Percentiles rank a stretch among this genome's conserved stretches.
Conservation (phyloP, 2,329 filamentous ascomycete genomes). For the Blumeriella jaapii region DNA sequence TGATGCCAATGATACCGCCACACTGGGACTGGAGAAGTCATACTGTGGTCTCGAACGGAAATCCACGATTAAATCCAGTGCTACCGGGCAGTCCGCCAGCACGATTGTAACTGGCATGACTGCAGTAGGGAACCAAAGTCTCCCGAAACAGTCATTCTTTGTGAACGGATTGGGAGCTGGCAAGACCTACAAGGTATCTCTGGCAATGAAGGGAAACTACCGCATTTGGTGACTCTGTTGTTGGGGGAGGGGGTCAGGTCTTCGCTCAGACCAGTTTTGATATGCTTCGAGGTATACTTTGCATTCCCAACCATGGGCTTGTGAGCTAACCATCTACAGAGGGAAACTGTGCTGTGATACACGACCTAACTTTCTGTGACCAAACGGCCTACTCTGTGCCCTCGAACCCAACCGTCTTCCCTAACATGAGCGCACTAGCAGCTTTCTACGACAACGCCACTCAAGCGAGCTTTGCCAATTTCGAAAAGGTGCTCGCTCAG, state of each 20-base stretch:
- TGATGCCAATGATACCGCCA: conserved; percentile 40
- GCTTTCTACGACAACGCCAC: conserved; percentile 72
- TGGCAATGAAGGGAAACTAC: conserved; percentile 53
- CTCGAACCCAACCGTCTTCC: conserved; percentile 54
- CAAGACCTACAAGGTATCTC: conserved; percentile 59
- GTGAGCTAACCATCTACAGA: conserved; percentile 33
- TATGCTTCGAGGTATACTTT: conserved; percentile 59
- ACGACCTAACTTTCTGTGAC: conserved; percentile 78
- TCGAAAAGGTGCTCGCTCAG: conserved; percentile 71
- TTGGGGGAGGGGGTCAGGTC: conserved; percentile 65
- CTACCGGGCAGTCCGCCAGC: conserved; percentile 36
- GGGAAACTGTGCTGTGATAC: conserved; percentile 75
- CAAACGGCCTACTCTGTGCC: conserved; percentile 88
- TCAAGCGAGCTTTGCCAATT: conserved; percentile 57
- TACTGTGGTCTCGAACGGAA: conserved; percentile 66
- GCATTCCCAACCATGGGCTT: neutral
- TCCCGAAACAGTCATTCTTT: conserved; percentile 82
- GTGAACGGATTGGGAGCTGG: conserved; percentile 62
- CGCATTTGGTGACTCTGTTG: conserved; percentile 38
- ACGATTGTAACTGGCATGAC: conserved; percentile 53
- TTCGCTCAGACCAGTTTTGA: conserved; percentile 61
- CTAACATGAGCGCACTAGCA: conserved; percentile 49
- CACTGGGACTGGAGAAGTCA: conserved; percentile 64
- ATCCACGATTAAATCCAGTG: conserved; percentile 49
- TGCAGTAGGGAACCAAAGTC: conserved; percentile 49